Base-by-base conservation (phyloP, 1,284 basidiomycete species). In the Moniliophthora roreri region DNA sequence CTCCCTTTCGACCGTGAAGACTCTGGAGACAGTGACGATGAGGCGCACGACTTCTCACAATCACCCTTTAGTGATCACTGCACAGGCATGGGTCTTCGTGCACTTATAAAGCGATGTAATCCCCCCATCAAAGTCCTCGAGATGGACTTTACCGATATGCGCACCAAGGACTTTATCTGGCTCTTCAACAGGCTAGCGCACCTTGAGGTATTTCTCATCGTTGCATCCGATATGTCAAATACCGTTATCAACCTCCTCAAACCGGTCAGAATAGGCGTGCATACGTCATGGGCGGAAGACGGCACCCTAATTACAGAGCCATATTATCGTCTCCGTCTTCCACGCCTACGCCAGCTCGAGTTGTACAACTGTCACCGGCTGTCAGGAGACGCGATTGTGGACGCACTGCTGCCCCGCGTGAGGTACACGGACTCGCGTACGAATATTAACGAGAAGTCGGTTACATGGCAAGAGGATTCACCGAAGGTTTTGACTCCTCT, bases 61-160 rank as follows among this genome's bases (percentile, higher is more conserved):
- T 87, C 85, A 11, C 85, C 85, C 15, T 86, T 73, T 64, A 89
- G 85, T 55, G 88, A 90, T 65, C 83, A 79, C 52, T 84, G 85
- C 26, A 90, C 85, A 3, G 87, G 87, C 15, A 87, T 89, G 84
- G 88, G 87, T n/a, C 69, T 90, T 23, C 81, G 87, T 34, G 74
- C 70, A 49, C 77, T 90, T 50, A 75, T 89, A 36, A 63, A 67
- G 9, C 76, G 83, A 11, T 56, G 47, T 8, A 69, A 71, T 45
- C 87, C 87, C 2, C 84, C 85, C 11, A 69, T 90, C 37, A 73
- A 74, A 41, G 66, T 82, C 26, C 76, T 90, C 24, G 78, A 85
- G 62, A 90, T 90, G 87, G 84, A 89, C 62, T 86, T 84, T 59
- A 84, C 83, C 46, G 88, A 89, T 67, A 82, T 89, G 79, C 81